A percentile compares a stretch with the other conserved stretches of the same genome.
Conservation (phyloP, 305 asterid species). For the Fraxinus floribunda region DNA sequence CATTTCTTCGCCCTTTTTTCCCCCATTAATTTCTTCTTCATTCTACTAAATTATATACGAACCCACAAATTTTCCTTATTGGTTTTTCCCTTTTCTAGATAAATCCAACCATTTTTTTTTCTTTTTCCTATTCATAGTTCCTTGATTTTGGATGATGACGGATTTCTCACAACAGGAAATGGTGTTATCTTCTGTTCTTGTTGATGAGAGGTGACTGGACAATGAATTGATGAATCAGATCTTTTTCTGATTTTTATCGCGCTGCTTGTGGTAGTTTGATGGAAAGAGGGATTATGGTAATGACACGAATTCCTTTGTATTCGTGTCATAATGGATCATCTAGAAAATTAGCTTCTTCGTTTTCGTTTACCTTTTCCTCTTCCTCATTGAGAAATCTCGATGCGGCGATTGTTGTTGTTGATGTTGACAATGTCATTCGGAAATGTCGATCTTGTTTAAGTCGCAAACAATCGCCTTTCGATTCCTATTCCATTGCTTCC, state of each 20-base stretch:
- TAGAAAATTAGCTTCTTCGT: conserved; percentile 10
- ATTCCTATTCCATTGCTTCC: conserved; percentile 30
- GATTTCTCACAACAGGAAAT: conserved; percentile 6
- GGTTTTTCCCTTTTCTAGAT: not conserved
- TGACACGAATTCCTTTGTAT: conserved; percentile 20
- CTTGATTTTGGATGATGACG: not conserved
- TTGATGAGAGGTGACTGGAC: not conserved
- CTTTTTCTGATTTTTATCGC: not conserved
- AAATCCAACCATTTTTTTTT: not conserved
- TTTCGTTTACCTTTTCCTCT: not conserved
- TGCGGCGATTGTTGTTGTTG: conserved; percentile 11
- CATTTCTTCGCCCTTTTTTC: not conserved
- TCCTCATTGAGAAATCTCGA: conserved; percentile 13
- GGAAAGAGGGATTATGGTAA: conserved; percentile 29
- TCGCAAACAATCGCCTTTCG: conserved; percentile 40
- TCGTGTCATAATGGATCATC: conserved; percentile 19
- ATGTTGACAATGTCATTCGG: conserved; percentile 32
- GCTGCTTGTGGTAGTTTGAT: conserved; percentile 22
- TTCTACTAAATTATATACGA: not conserved
- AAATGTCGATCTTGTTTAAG: conserved; percentile 46
- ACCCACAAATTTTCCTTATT: not conserved
- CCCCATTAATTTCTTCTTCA: not conserved
- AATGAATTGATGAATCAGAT: not conserved
- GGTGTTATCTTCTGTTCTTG: conserved; percentile 3
- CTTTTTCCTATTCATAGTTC: not conserved